A percentile compares a stretch with the other conserved stretches of the same genome.
These are phyloP conservation scores for Boletellus ananas DNA, from an alignment of 768 basidiomycete species.

Conservation along the genomic window DNA sequence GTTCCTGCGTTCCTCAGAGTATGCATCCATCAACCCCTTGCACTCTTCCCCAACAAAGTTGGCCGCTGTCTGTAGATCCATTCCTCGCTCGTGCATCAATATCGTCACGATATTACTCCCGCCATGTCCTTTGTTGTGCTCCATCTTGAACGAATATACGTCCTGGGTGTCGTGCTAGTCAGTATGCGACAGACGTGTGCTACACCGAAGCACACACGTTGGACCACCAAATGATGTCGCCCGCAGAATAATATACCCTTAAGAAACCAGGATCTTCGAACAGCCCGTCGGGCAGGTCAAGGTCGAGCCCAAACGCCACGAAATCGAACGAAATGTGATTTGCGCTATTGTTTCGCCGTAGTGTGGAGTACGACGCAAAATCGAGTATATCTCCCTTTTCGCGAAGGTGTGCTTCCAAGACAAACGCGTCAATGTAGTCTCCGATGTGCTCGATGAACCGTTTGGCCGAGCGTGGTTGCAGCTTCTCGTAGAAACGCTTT, in stretches of 20 bases:
- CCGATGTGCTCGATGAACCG: conserved; percentile 53
- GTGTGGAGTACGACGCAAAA: conserved; percentile 47
- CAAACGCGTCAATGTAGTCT: conserved; percentile 55
- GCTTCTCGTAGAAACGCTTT: conserved; percentile 39
- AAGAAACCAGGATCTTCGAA: conserved; percentile 53
- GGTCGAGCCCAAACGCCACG: conserved; percentile 55
- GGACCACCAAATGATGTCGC: conserved; percentile 66
- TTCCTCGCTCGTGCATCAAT: conserved; percentile 51
- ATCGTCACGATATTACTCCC: conserved; percentile 71
- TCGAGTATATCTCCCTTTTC: conserved; percentile 53
- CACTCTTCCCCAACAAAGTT: conserved; percentile 55
- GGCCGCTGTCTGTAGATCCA: conserved; percentile 56
- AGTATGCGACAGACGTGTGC: neutral
- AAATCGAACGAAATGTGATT: conserved; percentile 61
- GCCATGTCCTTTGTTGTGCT: conserved; percentile 59
- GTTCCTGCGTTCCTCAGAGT: conserved; percentile 40
- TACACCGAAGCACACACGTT: conserved; percentile 46
- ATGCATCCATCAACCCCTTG: conserved; percentile 47
- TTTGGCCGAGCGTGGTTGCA: conserved; percentile 37
- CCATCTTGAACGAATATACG: conserved; percentile 70
- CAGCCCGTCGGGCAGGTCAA: conserved; percentile 61
- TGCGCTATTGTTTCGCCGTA: conserved; percentile 69
- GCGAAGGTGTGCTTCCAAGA: conserved; percentile 58
- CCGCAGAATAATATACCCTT: conserved; percentile 53
- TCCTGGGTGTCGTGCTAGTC: conserved; percentile 40